These are phyloP conservation scores for Paracorniculantispora psalliotae DNA, from an alignment of 2,329 filamentous ascomycete genomes.

Conservation along the genomic window DNA sequence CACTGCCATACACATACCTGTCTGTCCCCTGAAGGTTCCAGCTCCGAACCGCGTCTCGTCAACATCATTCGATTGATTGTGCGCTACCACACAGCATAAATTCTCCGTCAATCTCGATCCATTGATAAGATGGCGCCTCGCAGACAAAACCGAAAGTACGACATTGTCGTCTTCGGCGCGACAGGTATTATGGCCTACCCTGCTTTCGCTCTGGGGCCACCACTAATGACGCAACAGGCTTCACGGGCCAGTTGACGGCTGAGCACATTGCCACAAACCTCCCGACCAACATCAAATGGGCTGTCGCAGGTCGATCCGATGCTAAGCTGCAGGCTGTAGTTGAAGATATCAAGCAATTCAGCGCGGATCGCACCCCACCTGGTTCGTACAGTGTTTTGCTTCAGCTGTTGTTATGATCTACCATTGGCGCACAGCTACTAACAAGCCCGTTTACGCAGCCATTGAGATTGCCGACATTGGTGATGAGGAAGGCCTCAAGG, in stretches of 20 bases:
- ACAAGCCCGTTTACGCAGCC: conserved; percentile 25
- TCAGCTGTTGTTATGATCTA: background rate
- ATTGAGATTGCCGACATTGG: conserved; percentile 50
- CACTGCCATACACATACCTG: background rate
- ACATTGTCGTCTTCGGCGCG: conserved; percentile 54
- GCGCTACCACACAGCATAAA: background rate
- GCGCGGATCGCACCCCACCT: conserved; percentile 65
- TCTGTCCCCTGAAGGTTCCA: conserved; percentile 2
- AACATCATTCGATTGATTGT: background rate
- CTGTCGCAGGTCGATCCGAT: conserved; percentile 75
- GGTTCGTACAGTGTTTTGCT: conserved; percentile 40
- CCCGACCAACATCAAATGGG: conserved; percentile 80
- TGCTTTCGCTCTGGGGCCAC: background rate
- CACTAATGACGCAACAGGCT: conserved; percentile 49
- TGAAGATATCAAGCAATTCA: conserved; percentile 59
- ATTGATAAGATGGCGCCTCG: conserved; percentile 39
- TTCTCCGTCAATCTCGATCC: background rate
- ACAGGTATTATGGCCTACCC: conserved; percentile 39
- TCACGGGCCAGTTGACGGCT: conserved; percentile 73
- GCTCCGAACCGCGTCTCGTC: conserved; percentile 1
- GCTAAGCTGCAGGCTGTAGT: conserved; percentile 67
- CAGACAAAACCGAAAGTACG: conserved; percentile 50
- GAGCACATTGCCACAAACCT: conserved; percentile 68
- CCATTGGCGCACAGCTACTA: background rate
- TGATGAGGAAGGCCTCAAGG: conserved; percentile 39